phyloP scores from a whole-genome alignment of 805 yeast genomes.

The Suhomyces kilbournensis region DNA sequence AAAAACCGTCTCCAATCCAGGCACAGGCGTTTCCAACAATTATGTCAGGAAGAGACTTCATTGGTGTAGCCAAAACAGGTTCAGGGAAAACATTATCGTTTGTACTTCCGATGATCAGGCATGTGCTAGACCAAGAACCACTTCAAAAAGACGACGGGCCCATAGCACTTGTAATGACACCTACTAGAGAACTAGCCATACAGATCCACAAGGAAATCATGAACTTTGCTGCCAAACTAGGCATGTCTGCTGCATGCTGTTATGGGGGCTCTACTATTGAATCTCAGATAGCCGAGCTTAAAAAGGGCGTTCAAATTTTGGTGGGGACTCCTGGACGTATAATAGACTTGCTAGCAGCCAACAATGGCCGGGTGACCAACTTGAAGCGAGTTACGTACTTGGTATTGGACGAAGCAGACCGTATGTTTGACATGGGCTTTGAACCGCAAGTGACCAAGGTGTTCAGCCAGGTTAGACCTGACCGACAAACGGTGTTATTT shows the following conservation, averaged over 20 bases:
- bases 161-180: constrained; percentile 74
- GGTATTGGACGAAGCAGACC: constrained; percentile 94
- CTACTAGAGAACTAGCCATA: constrained; percentile 87
- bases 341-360: constrained; percentile 82
- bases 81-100: constrained; percentile 94
- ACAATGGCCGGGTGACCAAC: constrained; percentile 71
- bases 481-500: constrained; percentile 83
- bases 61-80: constrained; percentile 95
- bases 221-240: constrained; percentile 51
- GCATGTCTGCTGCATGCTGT: constrained; percentile 66
- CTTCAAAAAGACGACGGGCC: constrained; percentile 58
- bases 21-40: constrained; percentile 87
- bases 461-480: constrained; percentile 73
- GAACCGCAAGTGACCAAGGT: constrained; percentile 92
- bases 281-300: constrained; percentile 74
- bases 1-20: constrained; percentile 81
- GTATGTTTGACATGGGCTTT: constrained; percentile 96
- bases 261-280: constrained; percentile 89
- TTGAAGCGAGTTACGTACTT: constrained; percentile 69
- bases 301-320: constrained; percentile 72
- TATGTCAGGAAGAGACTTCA: constrained; percentile 85
- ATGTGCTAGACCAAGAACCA: constrained; percentile 70
- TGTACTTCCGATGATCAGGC: constrained; percentile 79
- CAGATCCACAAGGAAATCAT: constrained; percentile 73
- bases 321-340: constrained; percentile 96